These are phyloP conservation scores for Melampsora americana DNA, from an alignment of 1,284 basidiomycete genomes.

Conservation along the genomic window DNA sequence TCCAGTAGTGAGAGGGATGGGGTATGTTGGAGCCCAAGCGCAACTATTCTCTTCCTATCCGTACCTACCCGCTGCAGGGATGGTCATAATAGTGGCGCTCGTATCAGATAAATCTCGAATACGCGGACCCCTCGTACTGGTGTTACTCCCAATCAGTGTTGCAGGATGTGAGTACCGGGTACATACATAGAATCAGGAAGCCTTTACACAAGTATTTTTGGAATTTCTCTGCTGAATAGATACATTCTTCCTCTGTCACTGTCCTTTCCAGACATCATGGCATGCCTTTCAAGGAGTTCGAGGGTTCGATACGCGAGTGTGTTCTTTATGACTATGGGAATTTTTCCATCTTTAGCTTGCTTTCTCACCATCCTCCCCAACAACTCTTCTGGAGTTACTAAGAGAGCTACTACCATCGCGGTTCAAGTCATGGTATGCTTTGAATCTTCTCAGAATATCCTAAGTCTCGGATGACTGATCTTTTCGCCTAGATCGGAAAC, in stretches of 20 bases:
- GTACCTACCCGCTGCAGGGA: constrained; percentile 48
- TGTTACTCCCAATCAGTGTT: constrained; percentile 48
- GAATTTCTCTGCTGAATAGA: not conserved
- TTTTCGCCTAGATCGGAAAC: constrained; percentile 29
- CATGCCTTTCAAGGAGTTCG: constrained; percentile 10
- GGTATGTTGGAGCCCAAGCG: constrained; percentile 44
- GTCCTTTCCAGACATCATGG: constrained; percentile 28
- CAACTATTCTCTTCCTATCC: constrained; percentile 49
- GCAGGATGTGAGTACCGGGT: constrained; percentile 48
- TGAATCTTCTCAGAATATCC: not conserved
- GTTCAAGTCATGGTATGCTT: constrained; percentile 48
- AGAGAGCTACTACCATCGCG: constrained; percentile 49
- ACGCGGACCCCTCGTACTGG: constrained; percentile 48
- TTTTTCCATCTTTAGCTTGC: constrained; percentile 49
- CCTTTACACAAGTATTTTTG: not conserved
- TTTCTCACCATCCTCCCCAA: constrained; percentile 49
- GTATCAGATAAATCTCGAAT: constrained; percentile 47
- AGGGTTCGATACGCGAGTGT: constrained; percentile 48
- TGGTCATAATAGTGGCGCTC: constrained; percentile 48
- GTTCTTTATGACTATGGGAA: constrained; percentile 50
- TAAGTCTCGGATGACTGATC: not conserved
- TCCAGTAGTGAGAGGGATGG: constrained; percentile 36
- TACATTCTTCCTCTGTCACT: not conserved
- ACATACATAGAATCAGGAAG: too few relatives aligned
- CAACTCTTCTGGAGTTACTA: constrained; percentile 48